Evolutionary conservation across 805 yeast genomes (phyloP).

Genomic region (Kuraishia molischiana): DNA sequence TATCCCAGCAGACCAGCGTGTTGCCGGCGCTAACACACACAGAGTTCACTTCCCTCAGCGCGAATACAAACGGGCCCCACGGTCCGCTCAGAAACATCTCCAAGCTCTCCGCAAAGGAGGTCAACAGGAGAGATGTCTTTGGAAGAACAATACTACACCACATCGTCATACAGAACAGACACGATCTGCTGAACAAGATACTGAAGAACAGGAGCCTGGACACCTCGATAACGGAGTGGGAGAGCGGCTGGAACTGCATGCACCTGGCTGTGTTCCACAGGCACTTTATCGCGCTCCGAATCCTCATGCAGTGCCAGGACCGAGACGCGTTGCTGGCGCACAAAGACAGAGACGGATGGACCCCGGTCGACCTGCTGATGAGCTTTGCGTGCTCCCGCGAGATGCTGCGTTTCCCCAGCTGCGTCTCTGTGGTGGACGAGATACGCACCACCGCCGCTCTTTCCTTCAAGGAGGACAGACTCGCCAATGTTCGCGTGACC

Average conservation of each 20-base stretch:
- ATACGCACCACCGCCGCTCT: background rate
- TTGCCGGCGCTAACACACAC: too few species aligned
- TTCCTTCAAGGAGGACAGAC: too few species aligned
- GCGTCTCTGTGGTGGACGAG: background rate
- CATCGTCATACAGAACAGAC: constrained; percentile 38
- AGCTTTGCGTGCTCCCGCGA: constrained; percentile 13
- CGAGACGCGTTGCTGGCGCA: constrained; percentile 33
- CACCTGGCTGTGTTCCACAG: constrained; percentile 60
- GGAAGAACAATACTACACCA: constrained; percentile 58
- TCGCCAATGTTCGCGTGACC: too few species aligned
- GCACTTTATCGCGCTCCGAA: constrained; percentile 42
- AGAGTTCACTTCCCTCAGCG: too few species aligned
- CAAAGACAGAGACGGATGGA: constrained; percentile 61
- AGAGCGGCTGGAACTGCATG: constrained; percentile 75
- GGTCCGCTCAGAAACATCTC: background rate
- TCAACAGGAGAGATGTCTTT: constrained; percentile 50
- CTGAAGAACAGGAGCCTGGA: constrained; percentile 40
- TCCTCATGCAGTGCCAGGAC: constrained; percentile 19
- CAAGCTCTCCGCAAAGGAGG: constrained; percentile 24
- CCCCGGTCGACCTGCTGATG: constrained; percentile 61
- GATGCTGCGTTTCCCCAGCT: background rate
- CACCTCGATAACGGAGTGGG: constrained; percentile 44
- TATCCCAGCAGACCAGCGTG: too few species aligned
- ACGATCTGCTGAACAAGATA: constrained; percentile 33
- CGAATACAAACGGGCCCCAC: background rate